Evolutionary conservation across 202 grass and related monocot genomes (phyloP).

Genomic region (Digitaria exilis): DNA sequence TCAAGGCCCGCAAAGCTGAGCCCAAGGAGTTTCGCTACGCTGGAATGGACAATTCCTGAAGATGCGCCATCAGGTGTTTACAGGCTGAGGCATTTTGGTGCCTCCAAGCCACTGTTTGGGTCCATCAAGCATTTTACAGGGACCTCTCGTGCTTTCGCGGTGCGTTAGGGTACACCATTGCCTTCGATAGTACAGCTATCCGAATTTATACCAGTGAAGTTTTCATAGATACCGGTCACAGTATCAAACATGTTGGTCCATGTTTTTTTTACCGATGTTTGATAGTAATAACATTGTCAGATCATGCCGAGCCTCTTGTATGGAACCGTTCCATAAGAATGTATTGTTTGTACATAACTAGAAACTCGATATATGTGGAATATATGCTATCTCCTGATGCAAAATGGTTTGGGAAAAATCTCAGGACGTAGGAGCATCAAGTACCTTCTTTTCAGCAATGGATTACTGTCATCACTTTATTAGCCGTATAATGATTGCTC

Average conservation of each 20-base stretch:
- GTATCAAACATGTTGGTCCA: background rate
- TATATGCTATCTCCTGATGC: background rate
- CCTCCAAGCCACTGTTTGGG: constrained; percentile 77
- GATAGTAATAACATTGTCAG: constrained; percentile 3
- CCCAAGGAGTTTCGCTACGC: constrained; percentile 63
- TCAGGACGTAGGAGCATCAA: no score
- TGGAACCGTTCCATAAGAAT: background rate
- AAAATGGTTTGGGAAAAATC: background rate
- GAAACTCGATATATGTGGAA: background rate
- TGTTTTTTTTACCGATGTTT: constrained; percentile 13
- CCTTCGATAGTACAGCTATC: constrained; percentile 7
- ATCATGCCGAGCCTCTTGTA: background rate
- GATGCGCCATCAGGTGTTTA: constrained; percentile 66
- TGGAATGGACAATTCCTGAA: constrained; percentile 89
- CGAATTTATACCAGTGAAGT: background rate
- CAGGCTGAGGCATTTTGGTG: constrained; percentile 89
- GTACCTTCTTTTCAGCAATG: no score
- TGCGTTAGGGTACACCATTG: constrained; percentile 49
- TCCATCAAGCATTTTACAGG: constrained; percentile 86
- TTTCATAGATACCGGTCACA: background rate
- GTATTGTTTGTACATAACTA: constrained; percentile 29
- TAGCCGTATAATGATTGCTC: background rate
- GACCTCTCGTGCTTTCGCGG: constrained; percentile 69
- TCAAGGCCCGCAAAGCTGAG: constrained; percentile 74
- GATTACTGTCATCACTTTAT: no score